Base-by-base conservation (phyloP, 2,329 filamentous ascomycete species). In the Alternaria alternata region DNA sequence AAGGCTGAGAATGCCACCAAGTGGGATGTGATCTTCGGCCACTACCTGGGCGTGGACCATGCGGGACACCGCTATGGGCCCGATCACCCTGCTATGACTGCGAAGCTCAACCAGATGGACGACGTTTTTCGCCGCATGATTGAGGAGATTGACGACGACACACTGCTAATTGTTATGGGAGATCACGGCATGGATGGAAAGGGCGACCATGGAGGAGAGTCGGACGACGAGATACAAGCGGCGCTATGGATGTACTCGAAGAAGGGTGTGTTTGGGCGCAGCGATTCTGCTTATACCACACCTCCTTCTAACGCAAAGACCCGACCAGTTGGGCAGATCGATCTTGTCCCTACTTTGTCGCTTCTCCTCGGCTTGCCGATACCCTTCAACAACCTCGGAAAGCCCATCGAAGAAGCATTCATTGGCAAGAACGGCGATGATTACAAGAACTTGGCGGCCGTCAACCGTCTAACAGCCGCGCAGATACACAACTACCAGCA, bases 171-270 rank as follows among this genome's bases (percentile, higher is more conserved):
- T 20, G 91, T 99, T 14, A 96, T 99, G 93, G 95, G 95, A n/a
- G 95, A 99, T 76, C 95, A 99, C 75, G 95, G 95, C 11, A 99
- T 99, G 95, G 95, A 99, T 78, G 84, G 87, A 62, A 98, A 99
- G 81, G 95, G 95, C 18, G 95, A 99, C 68, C 95, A 99, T 74
- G 95, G 95, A n/a, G 95, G 95, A 55, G 95, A 99, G 81, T 97
- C 94, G 32, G 92, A 97, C 68, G 93, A 98, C 65, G 95, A 99
- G 77, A 88, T 99, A 7, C 89, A 99, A 78, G 93, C 95, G 57
- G 93, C 95, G 2, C 79, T 99, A 47, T 99, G 95, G 94, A 96
- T 99, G 93, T 99, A 98, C 78, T 96, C 95, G 1, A 96, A 94
- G 78, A 89, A 88, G 68, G 88, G 89, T 0, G 78, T 92, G 9